Evolutionary conservation across 2,329 filamentous ascomycete genomes (phyloP), one percentile per base, ranked within the genome.

Genomic region (Incumbomyces delicatus): DNA sequence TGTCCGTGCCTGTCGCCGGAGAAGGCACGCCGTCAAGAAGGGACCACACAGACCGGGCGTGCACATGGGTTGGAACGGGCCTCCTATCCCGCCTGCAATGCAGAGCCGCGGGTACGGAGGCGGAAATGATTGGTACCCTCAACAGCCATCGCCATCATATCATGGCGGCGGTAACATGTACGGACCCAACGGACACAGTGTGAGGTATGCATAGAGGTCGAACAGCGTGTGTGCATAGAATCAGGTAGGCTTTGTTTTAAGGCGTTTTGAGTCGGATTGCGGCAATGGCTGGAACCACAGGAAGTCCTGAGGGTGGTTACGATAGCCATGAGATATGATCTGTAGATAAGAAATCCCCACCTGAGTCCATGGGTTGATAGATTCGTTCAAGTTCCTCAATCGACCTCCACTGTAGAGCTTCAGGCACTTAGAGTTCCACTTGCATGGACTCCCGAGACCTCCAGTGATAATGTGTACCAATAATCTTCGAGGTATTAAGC

Each of bases 1-100:
- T 57, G 66, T 74, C 50, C 74, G 72, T 56, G 75, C 75, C 37
- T 79, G 72, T 57, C 68, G 74, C 33, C 66, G 72, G 17, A 46
- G 45, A 13, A 45, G 47, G 34, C 41, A 31, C 16, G 37, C 41
- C 8, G n/a, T 16, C 20, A 45, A 45, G 42, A 36, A 37, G 13
- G 34, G 17, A 22, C 20, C 36, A n/a, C 16, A 45, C n/a, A 38
- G 36, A 14, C 29, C 44, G 31, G 14, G 14, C 12, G n/a, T 22
- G 34, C 29, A 47, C 32, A 33, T 32, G 16, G 53, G 53, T 6
- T 57, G 54, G 54, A 46, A 54, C 46, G 54, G 54, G 20, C 54
- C 54, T 27, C 49, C 45, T 11, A 49, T 57, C 37, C 54, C 54
- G 31, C 46, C 47, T 10, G 48, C 51, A 35, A 55, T 55, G 53